Conservation (phyloP, 495 filamentous ascomycete species). For the Letharia lupina region DNA sequence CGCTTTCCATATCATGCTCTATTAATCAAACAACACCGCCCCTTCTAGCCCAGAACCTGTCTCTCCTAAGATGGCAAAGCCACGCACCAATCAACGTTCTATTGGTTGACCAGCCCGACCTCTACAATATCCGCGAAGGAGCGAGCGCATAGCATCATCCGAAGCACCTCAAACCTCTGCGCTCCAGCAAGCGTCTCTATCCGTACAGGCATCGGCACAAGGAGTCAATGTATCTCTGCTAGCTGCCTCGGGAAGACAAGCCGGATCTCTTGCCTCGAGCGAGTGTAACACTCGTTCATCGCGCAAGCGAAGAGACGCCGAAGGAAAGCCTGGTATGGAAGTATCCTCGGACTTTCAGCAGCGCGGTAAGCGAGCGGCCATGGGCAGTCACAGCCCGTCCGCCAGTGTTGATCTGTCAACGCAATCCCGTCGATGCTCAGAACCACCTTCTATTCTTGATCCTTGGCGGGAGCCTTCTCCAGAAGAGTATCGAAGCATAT, state of each 20-base stretch:
- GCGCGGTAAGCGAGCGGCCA: neutral
- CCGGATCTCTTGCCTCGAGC: neutral
- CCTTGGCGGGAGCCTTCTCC: neutral
- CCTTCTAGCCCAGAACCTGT: neutral
- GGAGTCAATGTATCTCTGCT: neutral
- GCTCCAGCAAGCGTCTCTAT: neutral
- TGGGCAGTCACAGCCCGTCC: neutral
- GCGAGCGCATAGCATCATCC: neutral
- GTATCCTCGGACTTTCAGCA: neutral
- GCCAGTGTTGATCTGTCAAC: neutral
- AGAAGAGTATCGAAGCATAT: neutral
- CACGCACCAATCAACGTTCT: neutral
- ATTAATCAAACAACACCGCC: neutral
- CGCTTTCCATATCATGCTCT: neutral
- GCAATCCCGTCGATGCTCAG: neutral
- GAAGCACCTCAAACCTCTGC: neutral
- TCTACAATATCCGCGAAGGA: neutral
- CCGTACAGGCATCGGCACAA: neutral
- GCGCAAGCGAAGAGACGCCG: neutral
- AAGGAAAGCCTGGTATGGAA: neutral
- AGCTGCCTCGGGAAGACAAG: neutral
- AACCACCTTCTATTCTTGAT: neutral
- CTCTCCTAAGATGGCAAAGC: neutral
- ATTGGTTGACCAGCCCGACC: neutral
- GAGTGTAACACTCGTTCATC: neutral